Percentiles rank a stretch among this genome's conserved stretches.
phyloP scores from a whole-genome alignment of 306 rosid species.

The Citrullus colocynthis region DNA sequence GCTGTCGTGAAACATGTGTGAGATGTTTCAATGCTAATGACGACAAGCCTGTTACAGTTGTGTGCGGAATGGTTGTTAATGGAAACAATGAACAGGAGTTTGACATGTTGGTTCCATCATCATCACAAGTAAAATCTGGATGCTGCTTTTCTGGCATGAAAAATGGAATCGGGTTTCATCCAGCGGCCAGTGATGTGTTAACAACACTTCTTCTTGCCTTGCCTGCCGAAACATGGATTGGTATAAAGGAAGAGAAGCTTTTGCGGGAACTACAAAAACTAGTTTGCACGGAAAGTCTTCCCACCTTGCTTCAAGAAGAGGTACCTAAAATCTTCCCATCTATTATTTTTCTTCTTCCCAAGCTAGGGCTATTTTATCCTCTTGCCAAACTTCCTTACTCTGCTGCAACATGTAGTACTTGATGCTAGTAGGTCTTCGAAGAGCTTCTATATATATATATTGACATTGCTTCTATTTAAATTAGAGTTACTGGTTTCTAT shows the following conservation, averaged over 20 bases:
- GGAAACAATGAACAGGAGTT: conserved; percentile 50
- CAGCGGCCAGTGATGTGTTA: conserved; percentile 64
- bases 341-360: background rate
- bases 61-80: conserved; percentile 58
- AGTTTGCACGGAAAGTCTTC: conserved; percentile 54
- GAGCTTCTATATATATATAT: background rate
- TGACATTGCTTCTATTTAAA: too few species aligned
- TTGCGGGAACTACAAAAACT: conserved; percentile 42
- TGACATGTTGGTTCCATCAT: conserved; percentile 65
- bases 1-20: conserved; percentile 59
- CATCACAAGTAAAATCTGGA: conserved; percentile 28
- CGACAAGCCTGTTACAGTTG: conserved; percentile 51
- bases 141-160: conserved; percentile 35
- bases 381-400: background rate
- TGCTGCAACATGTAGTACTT: background rate
- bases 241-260: conserved; percentile 46
- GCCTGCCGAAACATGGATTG: conserved; percentile 72
- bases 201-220: conserved; percentile 76
- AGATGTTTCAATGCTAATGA: conserved; percentile 51
- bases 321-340: conserved; percentile 18
- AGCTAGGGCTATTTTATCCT: background rate
- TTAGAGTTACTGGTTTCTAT: too few species aligned
- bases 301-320: conserved; percentile 90
- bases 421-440: background rate
- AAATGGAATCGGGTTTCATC: conserved; percentile 42